These are phyloP conservation scores for Amoeboaphelidium protococcarum DNA, from an alignment of 371 early-diverging fungal species.

Conservation along the genomic window DNA sequence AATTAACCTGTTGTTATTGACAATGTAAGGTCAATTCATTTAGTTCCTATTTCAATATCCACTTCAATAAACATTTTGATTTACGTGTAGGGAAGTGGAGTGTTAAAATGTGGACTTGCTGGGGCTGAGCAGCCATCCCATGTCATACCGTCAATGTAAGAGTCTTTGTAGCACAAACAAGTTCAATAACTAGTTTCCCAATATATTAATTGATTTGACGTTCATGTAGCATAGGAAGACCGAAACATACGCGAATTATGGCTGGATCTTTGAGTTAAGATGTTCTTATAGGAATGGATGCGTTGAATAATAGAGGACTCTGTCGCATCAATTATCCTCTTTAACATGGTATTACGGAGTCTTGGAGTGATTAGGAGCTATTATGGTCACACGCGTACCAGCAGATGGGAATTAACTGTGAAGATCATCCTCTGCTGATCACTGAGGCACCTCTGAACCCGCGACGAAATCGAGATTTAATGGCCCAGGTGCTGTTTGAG, in stretches of 20 bases:
- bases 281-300: constrained; percentile 69
- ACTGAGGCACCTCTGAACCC: constrained; percentile 89
- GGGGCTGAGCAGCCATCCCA: constrained; percentile 83
- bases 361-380: constrained; percentile 90
- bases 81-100: constrained; percentile 2
- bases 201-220: background rate
- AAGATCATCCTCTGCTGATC: constrained; percentile 86
- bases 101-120: constrained; percentile 74
- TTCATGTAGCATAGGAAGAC: constrained; percentile 51
- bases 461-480: constrained; percentile 54
- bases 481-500: constrained; percentile 85
- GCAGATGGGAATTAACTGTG: constrained; percentile 66
- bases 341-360: constrained; percentile 79
- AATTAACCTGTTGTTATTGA: constrained; percentile 35
- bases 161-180: background rate
- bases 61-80: background rate
- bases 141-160: constrained; percentile 64
- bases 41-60: background rate
- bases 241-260: constrained; percentile 81
- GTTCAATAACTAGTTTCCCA: background rate
- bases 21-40: constrained; percentile 15
- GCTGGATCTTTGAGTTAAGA: constrained; percentile 89
- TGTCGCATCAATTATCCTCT: constrained; percentile 75
- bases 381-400: constrained; percentile 85
- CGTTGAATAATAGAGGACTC: constrained; percentile 75